Evolutionary conservation across 352 stramenopile species (phyloP).

Genomic region (Aphanomyces cochlioides): DNA sequence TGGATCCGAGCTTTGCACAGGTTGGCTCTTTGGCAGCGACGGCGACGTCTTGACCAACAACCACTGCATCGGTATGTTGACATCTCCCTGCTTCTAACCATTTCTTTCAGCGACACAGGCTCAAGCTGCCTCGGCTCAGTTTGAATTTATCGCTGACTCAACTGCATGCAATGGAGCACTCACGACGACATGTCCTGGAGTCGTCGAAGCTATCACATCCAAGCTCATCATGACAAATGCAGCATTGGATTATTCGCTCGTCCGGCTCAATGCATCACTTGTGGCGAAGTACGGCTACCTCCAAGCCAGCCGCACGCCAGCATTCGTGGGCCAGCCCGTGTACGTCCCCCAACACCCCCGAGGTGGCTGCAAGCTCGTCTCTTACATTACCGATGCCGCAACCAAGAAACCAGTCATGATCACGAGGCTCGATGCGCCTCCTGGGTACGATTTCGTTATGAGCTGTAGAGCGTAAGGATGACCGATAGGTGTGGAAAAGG

Average conservation of each 20-base stretch:
- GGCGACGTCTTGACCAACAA: conserved; percentile 70
- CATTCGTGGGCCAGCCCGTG: conserved; percentile 39
- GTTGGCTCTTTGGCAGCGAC: conserved; percentile 54
- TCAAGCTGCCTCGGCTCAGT: conserved; percentile 42
- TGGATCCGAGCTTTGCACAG: conserved; percentile 41
- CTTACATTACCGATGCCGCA: conserved; percentile 43
- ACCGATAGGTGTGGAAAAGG: conserved; percentile 37
- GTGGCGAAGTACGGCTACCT: conserved; percentile 57
- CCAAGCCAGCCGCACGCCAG: conserved; percentile 40
- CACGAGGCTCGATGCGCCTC: too few relatives aligned
- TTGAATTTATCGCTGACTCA: conserved; percentile 62
- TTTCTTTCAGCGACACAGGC: neutral
- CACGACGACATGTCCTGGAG: conserved; percentile 46
- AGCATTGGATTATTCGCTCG: conserved; percentile 56
- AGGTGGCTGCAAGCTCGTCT: conserved; percentile 49
- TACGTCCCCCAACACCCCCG: conserved; percentile 58
- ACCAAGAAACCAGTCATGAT: too few relatives aligned
- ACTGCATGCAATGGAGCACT: conserved; percentile 29
- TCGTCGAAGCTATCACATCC: conserved; percentile 43
- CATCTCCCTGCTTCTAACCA: neutral
- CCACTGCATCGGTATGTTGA: conserved; percentile 48
- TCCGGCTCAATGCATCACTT: conserved; percentile 45
- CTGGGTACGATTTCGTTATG: too few relatives aligned
- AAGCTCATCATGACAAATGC: conserved; percentile 47
- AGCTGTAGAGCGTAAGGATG: too few relatives aligned